These are phyloP conservation scores for Colletotrichum cuscutae DNA, from an alignment of 2,329 filamentous ascomycete genomes.

Conservation along the genomic window DNA sequence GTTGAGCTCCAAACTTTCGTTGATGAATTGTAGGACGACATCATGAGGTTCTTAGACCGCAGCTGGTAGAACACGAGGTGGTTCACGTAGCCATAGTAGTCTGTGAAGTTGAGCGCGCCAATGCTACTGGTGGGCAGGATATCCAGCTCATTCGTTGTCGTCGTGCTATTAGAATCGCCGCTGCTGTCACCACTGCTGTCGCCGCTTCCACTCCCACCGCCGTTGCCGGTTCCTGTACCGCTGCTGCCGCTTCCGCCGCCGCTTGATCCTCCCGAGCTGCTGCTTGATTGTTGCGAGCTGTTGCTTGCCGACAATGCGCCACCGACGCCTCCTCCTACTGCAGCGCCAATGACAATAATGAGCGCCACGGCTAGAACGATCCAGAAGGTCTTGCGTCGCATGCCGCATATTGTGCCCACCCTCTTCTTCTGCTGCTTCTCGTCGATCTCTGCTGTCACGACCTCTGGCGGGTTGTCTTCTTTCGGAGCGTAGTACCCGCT, in stretches of 20 bases:
- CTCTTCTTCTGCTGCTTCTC: not conserved
- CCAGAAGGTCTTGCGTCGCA: conserved; percentile 31
- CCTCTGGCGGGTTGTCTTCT: conserved; percentile 3
- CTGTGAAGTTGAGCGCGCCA: conserved; percentile 32
- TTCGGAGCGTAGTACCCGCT: conserved; percentile 19
- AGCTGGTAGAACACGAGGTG: conserved; percentile 28
- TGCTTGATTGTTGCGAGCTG: conserved; percentile 17
- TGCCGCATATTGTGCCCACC: conserved; percentile 20
- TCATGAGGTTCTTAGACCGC: conserved; percentile 17
- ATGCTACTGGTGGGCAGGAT: conserved; percentile 18
- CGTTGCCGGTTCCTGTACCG: not conserved
- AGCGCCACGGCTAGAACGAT: conserved; percentile 9
- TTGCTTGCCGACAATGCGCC: conserved; percentile 7
- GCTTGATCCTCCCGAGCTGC: not conserved
- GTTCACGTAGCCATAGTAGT: conserved; percentile 28
- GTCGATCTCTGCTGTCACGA: not conserved
- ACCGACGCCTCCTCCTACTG: conserved; percentile 31
- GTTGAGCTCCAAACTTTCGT: conserved; percentile 14
- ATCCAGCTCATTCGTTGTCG: not conserved
- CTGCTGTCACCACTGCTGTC: not conserved
- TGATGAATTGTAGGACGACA: conserved; percentile 30
- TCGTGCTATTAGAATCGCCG: conserved; percentile 2
- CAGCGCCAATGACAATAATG: conserved; percentile 20
- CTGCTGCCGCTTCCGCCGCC: not conserved
- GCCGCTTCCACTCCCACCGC: not conserved